A percentile compares a stretch with the other conserved stretches of the same genome.
These are phyloP conservation scores for Aristolochia contorta DNA, from an alignment of 164 flowering plant genomes.

Conservation along the genomic window DNA sequence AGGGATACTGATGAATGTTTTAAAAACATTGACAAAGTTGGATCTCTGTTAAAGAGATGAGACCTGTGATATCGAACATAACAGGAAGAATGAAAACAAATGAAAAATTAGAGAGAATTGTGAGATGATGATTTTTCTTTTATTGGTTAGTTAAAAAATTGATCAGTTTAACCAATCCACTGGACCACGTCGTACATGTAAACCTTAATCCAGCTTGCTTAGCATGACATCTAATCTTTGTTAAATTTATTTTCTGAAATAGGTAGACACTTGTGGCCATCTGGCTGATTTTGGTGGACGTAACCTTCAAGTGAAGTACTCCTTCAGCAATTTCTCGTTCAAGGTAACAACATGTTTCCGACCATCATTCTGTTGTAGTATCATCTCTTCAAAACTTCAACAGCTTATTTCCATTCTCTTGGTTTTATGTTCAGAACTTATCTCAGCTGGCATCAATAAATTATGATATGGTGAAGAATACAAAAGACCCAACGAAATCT, in stretches of 20 bases:
- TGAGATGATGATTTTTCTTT: background rate
- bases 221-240: background rate
- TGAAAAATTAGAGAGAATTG: background rate
- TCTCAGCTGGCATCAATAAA: constrained; percentile 97
- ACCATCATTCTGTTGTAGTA: background rate
- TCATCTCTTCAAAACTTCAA: background rate
- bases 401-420: background rate
- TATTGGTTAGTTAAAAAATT: background rate
- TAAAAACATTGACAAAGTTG: too few species aligned
- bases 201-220: background rate
- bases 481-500: constrained; percentile 34
- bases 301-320: constrained; percentile 39
- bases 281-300: too few species aligned
- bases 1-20: too few species aligned
- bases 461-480: constrained; percentile 62
- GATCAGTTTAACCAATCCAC: too few species aligned
- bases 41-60: too few species aligned
- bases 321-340: constrained; percentile 98
- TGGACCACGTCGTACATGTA: too few species aligned
- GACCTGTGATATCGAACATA: too few species aligned
- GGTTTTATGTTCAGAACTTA: constrained; percentile 55
- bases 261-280: too few species aligned
- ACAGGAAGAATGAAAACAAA: too few species aligned
- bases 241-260: constrained; percentile 71
- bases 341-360: constrained; percentile 44